Evolutionary conservation across 768 basidiomycete species (phyloP).

Genomic region (Tricholoma sp.): DNA sequence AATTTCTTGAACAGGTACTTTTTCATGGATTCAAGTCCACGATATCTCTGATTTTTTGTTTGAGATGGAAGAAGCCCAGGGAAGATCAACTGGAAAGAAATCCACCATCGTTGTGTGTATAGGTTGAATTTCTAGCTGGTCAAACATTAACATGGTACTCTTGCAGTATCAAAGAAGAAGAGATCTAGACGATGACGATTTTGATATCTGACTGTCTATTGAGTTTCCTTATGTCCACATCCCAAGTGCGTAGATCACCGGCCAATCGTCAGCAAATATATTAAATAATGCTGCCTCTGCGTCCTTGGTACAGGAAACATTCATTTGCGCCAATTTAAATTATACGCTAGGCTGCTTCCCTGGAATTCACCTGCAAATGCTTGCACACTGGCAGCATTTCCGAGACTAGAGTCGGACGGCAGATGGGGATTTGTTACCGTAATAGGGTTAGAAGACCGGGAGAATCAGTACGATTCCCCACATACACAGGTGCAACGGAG

Average conservation of each 20-base stretch:
- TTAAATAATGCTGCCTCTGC: not conserved
- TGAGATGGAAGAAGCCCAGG: constrained; percentile 54
- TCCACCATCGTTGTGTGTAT: constrained; percentile 52
- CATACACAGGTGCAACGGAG: not conserved
- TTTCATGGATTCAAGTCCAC: not conserved
- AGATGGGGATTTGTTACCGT: not conserved
- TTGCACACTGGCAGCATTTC: not conserved
- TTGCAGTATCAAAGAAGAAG: constrained; percentile 59
- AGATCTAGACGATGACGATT: constrained; percentile 63
- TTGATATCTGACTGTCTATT: constrained; percentile 38
- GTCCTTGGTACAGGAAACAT: not conserved
- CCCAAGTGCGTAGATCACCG: not conserved
- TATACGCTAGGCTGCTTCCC: not conserved
- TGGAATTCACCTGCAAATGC: not conserved
- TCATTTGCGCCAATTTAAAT: constrained; percentile 1
- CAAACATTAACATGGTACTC: not conserved
- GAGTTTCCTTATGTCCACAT: not conserved
- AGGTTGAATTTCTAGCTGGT: not conserved
- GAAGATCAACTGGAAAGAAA: constrained; percentile 44
- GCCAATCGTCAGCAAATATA: too few relatives aligned
- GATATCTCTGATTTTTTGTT: constrained; percentile 8
- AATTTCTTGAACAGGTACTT: constrained; percentile 79
- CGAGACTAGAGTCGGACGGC: not conserved
- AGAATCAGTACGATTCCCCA: constrained; percentile 4
- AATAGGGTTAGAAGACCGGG: not conserved